These are phyloP conservation scores for Diaporthe sp. DNA, from an alignment of 2,329 filamentous ascomycete species.

Conservation along the genomic window DNA sequence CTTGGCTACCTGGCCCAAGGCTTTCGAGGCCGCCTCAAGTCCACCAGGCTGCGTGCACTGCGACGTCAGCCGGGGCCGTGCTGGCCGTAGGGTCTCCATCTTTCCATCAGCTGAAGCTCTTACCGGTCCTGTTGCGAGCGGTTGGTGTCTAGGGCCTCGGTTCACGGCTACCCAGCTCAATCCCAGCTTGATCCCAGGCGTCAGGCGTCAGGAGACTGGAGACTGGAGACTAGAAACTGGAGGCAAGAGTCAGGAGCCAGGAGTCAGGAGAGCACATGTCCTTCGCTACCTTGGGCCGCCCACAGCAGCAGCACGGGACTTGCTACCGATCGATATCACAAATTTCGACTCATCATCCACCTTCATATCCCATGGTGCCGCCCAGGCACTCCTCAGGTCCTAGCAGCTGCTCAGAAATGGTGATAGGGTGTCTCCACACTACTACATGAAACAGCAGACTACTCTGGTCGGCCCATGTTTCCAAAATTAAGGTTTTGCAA, in stretches of 20 bases:
- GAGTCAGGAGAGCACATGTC: constrained; percentile 24
- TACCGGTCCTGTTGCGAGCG: background rate
- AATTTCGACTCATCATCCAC: constrained; percentile 23
- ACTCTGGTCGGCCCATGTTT: constrained; percentile 32
- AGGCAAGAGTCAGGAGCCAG: constrained; percentile 25
- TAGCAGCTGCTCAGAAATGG: constrained; percentile 14
- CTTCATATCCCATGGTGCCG: constrained; percentile 17
- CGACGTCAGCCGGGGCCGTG: constrained; percentile 18
- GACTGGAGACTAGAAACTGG: background rate
- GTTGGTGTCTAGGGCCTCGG: constrained; percentile 6
- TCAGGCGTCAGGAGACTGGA: constrained; percentile 13
- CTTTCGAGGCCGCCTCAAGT: background rate
- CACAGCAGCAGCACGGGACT: background rate
- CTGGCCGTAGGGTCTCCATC: background rate
- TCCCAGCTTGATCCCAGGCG: constrained; percentile 4
- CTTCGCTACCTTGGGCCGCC: constrained; percentile 7
- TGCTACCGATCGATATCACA: background rate
- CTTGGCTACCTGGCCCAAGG: background rate
- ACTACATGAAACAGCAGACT: constrained; percentile 31
- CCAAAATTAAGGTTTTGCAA: constrained; percentile 30
- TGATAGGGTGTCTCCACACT: constrained; percentile 24
- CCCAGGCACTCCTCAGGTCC: constrained; percentile 1
- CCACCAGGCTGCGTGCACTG: background rate
- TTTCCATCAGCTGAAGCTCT: constrained; percentile 19
- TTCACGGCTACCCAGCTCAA: background rate